Percentiles rank a stretch among this genome's conserved stretches.
Evolutionary conservation across 345 rosid genomes (phyloP).

Genomic region (Acer yangbiense): DNA sequence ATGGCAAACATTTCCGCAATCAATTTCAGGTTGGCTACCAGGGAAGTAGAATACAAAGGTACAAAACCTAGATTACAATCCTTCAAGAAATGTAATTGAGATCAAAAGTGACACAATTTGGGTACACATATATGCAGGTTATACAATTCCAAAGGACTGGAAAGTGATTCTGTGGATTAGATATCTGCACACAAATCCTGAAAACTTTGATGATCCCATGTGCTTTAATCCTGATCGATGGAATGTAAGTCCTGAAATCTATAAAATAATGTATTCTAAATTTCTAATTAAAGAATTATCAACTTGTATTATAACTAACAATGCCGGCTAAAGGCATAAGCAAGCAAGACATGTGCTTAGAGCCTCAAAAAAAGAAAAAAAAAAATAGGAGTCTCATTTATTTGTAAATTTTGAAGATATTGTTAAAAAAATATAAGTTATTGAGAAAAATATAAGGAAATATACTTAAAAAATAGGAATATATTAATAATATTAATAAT

Average conservation of each 20-base stretch:
- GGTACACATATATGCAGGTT: slow-evolving; percentile 24
- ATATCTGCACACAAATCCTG: slow-evolving; percentile 35
- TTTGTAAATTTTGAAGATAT: no score
- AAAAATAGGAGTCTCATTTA: no score
- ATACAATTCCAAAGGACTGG: slow-evolving; percentile 47
- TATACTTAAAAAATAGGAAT: no score
- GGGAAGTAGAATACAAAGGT: slow-evolving; percentile 42
- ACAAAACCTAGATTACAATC: not conserved
- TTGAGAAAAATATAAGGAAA: no score
- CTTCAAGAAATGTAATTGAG: not conserved
- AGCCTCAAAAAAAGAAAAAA: no score
- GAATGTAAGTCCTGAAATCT: slow-evolving; percentile 30
- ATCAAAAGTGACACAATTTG: not conserved
- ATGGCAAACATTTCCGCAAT: slow-evolving; percentile 34
- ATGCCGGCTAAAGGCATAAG: no score
- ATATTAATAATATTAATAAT: no score
- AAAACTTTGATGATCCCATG: slow-evolving; percentile 39
- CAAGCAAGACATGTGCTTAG: no score
- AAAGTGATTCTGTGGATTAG: slow-evolving; percentile 39
- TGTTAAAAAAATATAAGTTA: no score
- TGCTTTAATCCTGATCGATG: slow-evolving; percentile 54
- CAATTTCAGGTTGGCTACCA: slow-evolving; percentile 19
- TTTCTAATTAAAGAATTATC: not conserved
- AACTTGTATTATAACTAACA: not conserved
- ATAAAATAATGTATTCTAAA: not conserved